These are phyloP conservation scores for Babesia bigemina DNA, from an alignment of 169 alveolate species.

Conservation along the genomic window DNA sequence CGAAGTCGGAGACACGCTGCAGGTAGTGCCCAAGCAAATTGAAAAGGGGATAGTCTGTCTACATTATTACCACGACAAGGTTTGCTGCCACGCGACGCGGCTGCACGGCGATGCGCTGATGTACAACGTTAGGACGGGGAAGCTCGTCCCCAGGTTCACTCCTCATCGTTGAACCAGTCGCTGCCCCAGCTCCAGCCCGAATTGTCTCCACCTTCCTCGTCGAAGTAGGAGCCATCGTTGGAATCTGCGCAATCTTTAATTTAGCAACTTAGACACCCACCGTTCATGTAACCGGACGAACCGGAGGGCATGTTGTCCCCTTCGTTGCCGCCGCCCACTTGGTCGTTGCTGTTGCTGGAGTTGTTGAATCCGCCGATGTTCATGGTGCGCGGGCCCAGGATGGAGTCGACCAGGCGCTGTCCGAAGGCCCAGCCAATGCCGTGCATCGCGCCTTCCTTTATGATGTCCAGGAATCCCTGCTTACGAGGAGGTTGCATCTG, in stretches of 20 bases:
- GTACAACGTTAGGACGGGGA: slow-evolving; percentile 41
- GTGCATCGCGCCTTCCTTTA: slow-evolving; percentile 53
- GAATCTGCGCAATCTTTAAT: neutral
- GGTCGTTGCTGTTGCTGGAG: too few species aligned
- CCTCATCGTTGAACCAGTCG: slow-evolving; percentile 52
- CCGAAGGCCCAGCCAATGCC: slow-evolving; percentile 65
- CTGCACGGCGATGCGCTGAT: slow-evolving; percentile 49
- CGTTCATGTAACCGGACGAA: neutral
- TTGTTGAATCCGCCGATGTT: slow-evolving; percentile 21
- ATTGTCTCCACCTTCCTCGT: slow-evolving; percentile 36
- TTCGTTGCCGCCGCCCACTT: too few species aligned
- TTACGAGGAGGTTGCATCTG: slow-evolving; percentile 29
- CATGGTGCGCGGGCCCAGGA: slow-evolving; percentile 53
- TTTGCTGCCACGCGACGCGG: slow-evolving; percentile 35
- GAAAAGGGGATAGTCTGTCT: slow-evolving; percentile 14
- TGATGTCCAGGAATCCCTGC: slow-evolving; percentile 32
- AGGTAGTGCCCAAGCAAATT: neutral
- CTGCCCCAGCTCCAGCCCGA: slow-evolving; percentile 69
- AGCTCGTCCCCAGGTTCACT: slow-evolving; percentile 41
- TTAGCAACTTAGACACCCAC: neutral
- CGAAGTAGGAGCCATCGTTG: slow-evolving; percentile 32
- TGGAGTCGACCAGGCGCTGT: slow-evolving; percentile 57
- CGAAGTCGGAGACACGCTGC: slow-evolving; percentile 41
- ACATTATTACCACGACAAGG: slow-evolving; percentile 7
- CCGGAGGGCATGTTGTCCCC: neutral